Conservation (phyloP, 345 rosid species). For the Leavenworthia alabamica region DNA sequence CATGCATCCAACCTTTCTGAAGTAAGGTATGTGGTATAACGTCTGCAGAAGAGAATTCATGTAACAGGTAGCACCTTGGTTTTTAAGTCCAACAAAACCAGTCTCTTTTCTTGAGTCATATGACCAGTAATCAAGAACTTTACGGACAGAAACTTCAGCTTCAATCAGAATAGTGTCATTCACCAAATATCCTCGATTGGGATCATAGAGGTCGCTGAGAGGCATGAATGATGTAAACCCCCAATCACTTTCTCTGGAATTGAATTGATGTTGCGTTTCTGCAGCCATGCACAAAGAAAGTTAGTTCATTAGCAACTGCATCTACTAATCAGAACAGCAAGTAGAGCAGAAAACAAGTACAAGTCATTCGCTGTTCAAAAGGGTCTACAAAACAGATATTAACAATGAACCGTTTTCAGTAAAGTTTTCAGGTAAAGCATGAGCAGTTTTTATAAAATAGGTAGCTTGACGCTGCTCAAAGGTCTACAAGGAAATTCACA, state of each 20-base stretch:
- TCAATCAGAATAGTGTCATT: slow-evolving; percentile 73
- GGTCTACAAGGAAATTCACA: background rate
- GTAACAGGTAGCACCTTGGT: slow-evolving; percentile 99
- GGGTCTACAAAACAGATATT: background rate
- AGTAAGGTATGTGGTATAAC: slow-evolving; percentile 80
- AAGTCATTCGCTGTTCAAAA: background rate
- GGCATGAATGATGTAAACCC: slow-evolving; percentile 98
- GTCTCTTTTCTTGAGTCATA: slow-evolving; percentile 97
- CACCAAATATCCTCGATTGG: slow-evolving; percentile 65
- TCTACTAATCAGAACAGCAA: background rate
- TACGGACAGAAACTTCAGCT: slow-evolving; percentile 92
- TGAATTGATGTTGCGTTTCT: slow-evolving; percentile 96
- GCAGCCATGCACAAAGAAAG: slow-evolving; percentile 24
- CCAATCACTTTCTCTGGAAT: slow-evolving; percentile 97
- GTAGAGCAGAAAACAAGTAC: slow-evolving; percentile 7
- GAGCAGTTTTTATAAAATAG: background rate
- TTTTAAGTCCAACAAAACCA: slow-evolving; percentile 95
- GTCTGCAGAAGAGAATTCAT: slow-evolving; percentile 97
- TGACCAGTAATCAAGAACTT: slow-evolving; percentile 85
- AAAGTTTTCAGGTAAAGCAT: slow-evolving; percentile 1
- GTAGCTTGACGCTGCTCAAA: background rate
- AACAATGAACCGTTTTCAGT: background rate
- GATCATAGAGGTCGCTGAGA: slow-evolving; percentile 85
- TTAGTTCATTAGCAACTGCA: background rate
- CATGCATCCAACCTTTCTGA: slow-evolving; percentile 65